Base-by-base conservation (phyloP, 2,329 filamentous ascomycete species). In the Phoma herbarum region DNA sequence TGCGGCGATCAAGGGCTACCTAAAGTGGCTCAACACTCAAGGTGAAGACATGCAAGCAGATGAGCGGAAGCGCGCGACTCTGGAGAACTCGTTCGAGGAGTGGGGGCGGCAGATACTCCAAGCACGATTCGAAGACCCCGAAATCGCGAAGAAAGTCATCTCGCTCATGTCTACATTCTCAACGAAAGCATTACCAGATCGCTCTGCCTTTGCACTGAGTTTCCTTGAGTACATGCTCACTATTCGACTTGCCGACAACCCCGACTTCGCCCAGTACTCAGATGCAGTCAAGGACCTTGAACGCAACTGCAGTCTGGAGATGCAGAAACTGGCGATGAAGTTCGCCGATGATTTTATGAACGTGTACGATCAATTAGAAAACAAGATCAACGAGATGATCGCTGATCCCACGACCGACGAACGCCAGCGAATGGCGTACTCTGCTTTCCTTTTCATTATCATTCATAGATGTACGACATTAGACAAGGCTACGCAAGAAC, bases 201-300 rank as follows among this genome's bases (percentile, higher is more conserved):
- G 92, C 54, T 85, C 90, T 6, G 84, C 83, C 33, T 94, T 97
- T 75, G 95, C 96, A 77, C 83, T 97, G 20, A 93, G 91, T 72
- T 91, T 97, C 22, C 84, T 98, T 3, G 92, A 97, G 73, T 91
- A 97, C 75, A 93, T 97, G 62, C 84, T 99, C 35, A 88, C 94
- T 71, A 93, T 91, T 31, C 90, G 90, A 78, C 87, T 92, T n/a
- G 82, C 85, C 3, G 86, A 91, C 42, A 85, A 91, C 54, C 88
- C 90, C 2, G 86, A 90, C 43, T 86, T 90, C 68, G 84, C 85
- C 39, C 81, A 87, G 3, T 97, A 93, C 75, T 93, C 91, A 14
- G 95, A 98, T 64, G 89, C 93, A 1, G 90, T 97, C 33, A 95
- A 93, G 72, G 92, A 96, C 57, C 83, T 99, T 16, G 93, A 97